Evolutionary conservation across 2,329 filamentous ascomycete genomes (phyloP), one percentile per base, ranked within the genome.

Genomic region (Stagonosporopsis tanaceti): DNA sequence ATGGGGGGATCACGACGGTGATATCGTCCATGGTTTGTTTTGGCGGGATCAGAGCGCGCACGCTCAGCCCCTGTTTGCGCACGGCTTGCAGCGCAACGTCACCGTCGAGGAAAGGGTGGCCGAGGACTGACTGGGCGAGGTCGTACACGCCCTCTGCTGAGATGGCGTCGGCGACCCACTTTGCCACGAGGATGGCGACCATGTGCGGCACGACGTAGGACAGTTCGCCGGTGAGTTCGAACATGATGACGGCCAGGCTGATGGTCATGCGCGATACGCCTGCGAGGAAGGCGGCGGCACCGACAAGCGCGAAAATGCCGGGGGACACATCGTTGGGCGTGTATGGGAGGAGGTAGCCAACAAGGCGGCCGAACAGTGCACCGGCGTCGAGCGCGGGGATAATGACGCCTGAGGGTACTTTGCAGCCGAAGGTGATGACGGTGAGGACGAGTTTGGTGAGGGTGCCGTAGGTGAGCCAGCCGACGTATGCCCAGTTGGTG

Each of bases 301-400:
- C 85, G 9, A 87, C 84, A 82, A 87, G 85, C 52, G 85, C 85
- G 68, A 86, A 86, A 50, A 87, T 85, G 2, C 85, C 71, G 0
- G 85, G 84, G 1, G 82, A 83, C 17, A 84, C 83, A 7, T 70
- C 68, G 14, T 42, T 35, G 30, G 52, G 20, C 3, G 47, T 28
- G 34, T 22, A 35, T 0, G 71, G 66, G 15, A 82, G 71, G 14
- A 67, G 65, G 64, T 83, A 72, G 59, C 80, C 84, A 1, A 86
- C 64, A 3, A 87, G 76, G 3, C 84, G 79, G 3, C 85, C 84
- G 59, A 86, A 87, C 28, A 87, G 77, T 0, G 84, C 84, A 14
- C 85, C 85, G 3, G 80, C 84, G 56, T 85, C 83, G 2, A 87
- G 77, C 2, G 84, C 81, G 0, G 85, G 85, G 48, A 87, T 86